phyloP scores from a whole-genome alignment of 1,139 yeast species.

The Yamadazyma jaroonii region DNA sequence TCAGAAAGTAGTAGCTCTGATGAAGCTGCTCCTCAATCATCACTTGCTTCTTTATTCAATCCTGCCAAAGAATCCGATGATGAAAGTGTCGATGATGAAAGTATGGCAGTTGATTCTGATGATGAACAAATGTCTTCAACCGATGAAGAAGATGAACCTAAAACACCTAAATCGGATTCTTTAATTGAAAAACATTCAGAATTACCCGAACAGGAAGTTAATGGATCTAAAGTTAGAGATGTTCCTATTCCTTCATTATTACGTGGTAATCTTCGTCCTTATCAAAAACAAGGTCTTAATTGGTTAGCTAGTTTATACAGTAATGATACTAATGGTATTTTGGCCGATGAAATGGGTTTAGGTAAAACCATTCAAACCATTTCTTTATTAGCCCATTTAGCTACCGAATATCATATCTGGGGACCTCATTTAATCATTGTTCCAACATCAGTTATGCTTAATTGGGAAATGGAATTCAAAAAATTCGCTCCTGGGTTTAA shows the following conservation, averaged over 20 bases:
- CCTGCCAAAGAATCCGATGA: constrained; percentile 19
- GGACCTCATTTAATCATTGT: constrained; percentile 97
- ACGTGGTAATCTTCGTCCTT: constrained; percentile 84
- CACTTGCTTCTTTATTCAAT: constrained; percentile 22
- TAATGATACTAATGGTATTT: constrained; percentile 90
- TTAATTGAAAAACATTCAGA: constrained; percentile 16
- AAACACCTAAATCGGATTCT: constrained; percentile 23
- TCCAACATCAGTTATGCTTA: constrained; percentile 97
- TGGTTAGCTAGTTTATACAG: constrained; percentile 96
- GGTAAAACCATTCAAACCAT: constrained; percentile 98
- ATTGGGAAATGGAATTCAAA: constrained; percentile 99
- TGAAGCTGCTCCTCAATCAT: too few relatives aligned
- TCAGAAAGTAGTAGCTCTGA: constrained; percentile 5
- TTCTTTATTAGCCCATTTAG: constrained; percentile 78
- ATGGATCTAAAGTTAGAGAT: constrained; percentile 56
- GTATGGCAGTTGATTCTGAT: constrained; percentile 17
- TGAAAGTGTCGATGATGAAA: constrained; percentile 13
- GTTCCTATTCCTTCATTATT: constrained; percentile 66
- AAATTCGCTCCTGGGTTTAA: constrained; percentile 98
- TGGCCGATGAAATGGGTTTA: constrained; percentile 99
- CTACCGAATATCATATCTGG: constrained; percentile 93
- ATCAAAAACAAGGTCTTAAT: constrained; percentile 94
- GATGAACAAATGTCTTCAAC: constrained; percentile 19
- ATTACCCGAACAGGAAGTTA: constrained; percentile 33
- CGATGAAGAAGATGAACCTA: constrained; percentile 29